These are phyloP conservation scores for Dactylellina leptospora DNA, from an alignment of 2,329 filamentous ascomycete species.

Conservation along the genomic window DNA sequence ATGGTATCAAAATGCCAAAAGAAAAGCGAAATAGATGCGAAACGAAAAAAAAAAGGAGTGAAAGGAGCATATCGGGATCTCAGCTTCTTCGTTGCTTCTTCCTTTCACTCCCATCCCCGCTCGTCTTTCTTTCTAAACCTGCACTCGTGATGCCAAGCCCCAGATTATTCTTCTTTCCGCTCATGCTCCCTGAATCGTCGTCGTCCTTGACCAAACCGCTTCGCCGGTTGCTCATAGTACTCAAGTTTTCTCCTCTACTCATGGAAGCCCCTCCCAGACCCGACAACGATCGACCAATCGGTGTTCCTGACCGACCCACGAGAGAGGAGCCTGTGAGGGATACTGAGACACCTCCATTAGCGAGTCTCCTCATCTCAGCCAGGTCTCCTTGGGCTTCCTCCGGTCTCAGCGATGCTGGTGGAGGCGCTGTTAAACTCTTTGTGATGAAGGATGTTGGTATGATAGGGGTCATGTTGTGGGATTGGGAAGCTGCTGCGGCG, in stretches of 20 bases:
- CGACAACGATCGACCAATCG: conserved; percentile 33
- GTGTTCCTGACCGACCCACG: conserved; percentile 32
- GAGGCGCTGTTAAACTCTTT: conserved; percentile 45
- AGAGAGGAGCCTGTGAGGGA: conserved; percentile 17
- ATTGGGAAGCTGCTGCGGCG: conserved; percentile 32
- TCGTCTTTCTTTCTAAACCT: conserved; percentile 41
- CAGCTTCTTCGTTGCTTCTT: conserved; percentile 47
- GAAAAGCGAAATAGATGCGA: background rate
- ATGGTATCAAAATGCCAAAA: too few relatives aligned
- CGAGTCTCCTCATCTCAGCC: conserved; percentile 30
- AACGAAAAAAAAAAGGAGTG: conserved; percentile 8
- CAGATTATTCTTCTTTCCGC: conserved; percentile 40
- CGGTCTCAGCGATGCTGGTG: conserved; percentile 30
- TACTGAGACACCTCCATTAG: conserved; percentile 18
- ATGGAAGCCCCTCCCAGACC: conserved; percentile 33
- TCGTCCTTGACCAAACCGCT: conserved; percentile 35
- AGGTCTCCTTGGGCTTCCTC: conserved; percentile 35
- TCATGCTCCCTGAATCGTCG: conserved; percentile 39
- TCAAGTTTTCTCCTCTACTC: conserved; percentile 44
- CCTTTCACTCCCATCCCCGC: conserved; percentile 46
- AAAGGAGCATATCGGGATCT: background rate
- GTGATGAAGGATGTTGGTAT: conserved; percentile 47
- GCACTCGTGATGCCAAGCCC: conserved; percentile 50
- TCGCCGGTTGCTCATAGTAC: conserved; percentile 44
- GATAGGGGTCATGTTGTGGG: conserved; percentile 44